Evolutionary conservation across 768 basidiomycete genomes (phyloP).

Genomic region (Tremella mesenterica): DNA sequence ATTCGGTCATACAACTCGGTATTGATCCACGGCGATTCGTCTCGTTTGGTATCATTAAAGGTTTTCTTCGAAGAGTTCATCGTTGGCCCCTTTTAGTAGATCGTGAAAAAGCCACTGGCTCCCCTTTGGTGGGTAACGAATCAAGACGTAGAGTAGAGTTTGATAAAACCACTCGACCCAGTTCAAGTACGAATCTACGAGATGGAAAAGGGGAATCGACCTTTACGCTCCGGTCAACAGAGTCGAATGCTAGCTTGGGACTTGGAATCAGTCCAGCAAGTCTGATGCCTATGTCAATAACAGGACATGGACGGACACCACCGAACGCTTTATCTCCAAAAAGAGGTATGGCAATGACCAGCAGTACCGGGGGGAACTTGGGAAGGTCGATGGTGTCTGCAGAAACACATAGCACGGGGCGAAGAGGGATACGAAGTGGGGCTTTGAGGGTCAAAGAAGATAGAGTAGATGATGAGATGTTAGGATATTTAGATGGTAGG

Average conservation of each 20-base stretch:
- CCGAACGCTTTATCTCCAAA: conserved; percentile 8
- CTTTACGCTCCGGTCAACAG: conserved; percentile 32
- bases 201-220: conserved; percentile 16
- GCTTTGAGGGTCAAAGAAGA: conserved; percentile 10
- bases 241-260: conserved; percentile 21
- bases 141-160: conserved; percentile 30
- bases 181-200: conserved; percentile 8
- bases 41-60: conserved; percentile 97
- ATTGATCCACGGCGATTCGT: conserved; percentile 91
- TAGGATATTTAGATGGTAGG: conserved; percentile 66
- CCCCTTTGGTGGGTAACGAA: conserved; percentile 20
- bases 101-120: conserved; percentile 5
- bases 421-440: conserved; percentile 4
- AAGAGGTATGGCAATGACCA: neutral
- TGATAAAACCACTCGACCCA: conserved; percentile 22
- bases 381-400: neutral
- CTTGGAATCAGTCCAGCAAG: conserved; percentile 23
- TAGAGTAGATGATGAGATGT: conserved; percentile 16
- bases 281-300: conserved; percentile 11
- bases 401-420: neutral
- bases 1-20: conserved; percentile 61
- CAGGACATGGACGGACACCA: conserved; percentile 14
- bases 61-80: conserved; percentile 84
- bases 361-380: neutral
- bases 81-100: conserved; percentile 66